Evolutionary conservation across 805 yeast species (phyloP).

Genomic region (Saccharomycopsis fermentans): DNA sequence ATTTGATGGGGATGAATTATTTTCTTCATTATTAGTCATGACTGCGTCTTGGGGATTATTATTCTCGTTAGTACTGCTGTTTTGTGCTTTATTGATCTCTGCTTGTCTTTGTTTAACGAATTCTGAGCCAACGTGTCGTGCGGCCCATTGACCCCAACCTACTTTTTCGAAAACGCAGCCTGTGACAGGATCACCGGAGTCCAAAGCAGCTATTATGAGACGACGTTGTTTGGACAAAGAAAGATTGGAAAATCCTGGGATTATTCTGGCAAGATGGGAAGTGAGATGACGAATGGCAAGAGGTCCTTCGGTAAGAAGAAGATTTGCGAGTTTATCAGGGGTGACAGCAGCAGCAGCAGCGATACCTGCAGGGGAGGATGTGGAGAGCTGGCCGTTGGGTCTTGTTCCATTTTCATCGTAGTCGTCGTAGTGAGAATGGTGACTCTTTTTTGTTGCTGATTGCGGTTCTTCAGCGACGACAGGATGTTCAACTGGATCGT

Average conservation of each 20-base stretch:
- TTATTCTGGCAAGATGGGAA: constrained; percentile 60
- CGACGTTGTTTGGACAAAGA: constrained; percentile 84
- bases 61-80: neutral
- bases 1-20: constrained; percentile 25
- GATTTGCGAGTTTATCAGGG: constrained; percentile 60
- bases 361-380: constrained; percentile 80
- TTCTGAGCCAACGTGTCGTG: constrained; percentile 37
- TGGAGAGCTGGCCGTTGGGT: constrained; percentile 35
- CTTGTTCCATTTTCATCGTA: constrained; percentile 11
- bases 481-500: neutral
- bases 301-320: constrained; percentile 70
- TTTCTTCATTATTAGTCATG: constrained; percentile 20
- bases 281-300: constrained; percentile 86
- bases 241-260: constrained; percentile 68
- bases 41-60: neutral
- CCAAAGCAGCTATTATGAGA: constrained; percentile 81
- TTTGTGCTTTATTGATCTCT: constrained; percentile 10
- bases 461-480: neutral
- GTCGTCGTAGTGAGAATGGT: constrained; percentile 2
- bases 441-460: neutral
- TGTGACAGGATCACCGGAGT: constrained; percentile 46
- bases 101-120: constrained; percentile 22
- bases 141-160: constrained; percentile 99
- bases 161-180: constrained; percentile 75
- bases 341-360: constrained; percentile 84